Conservation (phyloP, 2,329 filamentous ascomycete species). For the Exophiala sideris region DNA sequence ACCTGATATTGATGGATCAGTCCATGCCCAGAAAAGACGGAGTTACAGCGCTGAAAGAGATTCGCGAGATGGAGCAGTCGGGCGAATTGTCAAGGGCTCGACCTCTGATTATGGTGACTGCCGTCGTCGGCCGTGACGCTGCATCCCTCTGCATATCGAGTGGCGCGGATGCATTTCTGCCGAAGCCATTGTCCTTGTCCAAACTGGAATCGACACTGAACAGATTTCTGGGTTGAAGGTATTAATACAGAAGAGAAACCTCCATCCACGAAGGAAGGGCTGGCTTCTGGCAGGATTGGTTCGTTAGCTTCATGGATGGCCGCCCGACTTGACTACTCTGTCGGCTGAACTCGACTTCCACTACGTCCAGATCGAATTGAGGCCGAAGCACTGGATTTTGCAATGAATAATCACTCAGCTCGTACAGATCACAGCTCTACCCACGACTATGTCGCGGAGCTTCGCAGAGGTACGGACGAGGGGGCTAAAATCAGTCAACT, state of each 20-base stretch:
- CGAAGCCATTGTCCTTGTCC: constrained; percentile 30
- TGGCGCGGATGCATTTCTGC: constrained; percentile 33
- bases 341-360: too few species aligned
- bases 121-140: constrained; percentile 30
- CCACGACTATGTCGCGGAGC: too few species aligned
- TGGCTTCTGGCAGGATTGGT: too few species aligned
- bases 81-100: constrained; percentile 25
- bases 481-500: too few species aligned
- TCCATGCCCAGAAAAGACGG: constrained; percentile 35
- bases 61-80: constrained; percentile 34
- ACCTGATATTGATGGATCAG: constrained; percentile 35
- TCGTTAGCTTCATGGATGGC: too few species aligned
- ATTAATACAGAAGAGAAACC: background rate
- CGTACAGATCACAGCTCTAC: too few species aligned
- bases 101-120: constrained; percentile 34
- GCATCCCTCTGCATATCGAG: constrained; percentile 30
- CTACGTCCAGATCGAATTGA: too few species aligned
- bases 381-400: too few species aligned
- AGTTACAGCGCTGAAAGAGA: constrained; percentile 31
- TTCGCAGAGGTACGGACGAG: too few species aligned
- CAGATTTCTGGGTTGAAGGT: constrained; percentile 12
- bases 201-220: constrained; percentile 21
- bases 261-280: background rate
- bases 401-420: too few species aligned
- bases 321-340: too few species aligned